A percentile compares a stretch with the other conserved stretches of the same genome.
Conservation (phyloP, 2,329 filamentous ascomycete species). For the Xylariaceae sp. region DNA sequence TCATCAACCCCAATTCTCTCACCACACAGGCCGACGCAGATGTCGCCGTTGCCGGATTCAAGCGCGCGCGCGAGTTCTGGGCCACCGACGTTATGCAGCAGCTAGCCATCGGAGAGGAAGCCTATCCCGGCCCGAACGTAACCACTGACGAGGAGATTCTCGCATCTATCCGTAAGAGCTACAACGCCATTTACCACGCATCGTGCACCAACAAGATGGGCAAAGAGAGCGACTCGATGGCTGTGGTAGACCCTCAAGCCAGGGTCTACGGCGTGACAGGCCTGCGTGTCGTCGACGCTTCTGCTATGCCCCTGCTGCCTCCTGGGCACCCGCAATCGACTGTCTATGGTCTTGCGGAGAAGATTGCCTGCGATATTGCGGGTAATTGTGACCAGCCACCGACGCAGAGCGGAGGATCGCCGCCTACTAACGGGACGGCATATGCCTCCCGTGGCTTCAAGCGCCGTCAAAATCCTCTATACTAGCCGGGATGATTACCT, state of each 20-base stretch:
- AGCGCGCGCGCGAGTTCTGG: constrained; percentile 61
- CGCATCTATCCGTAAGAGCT: constrained; percentile 17
- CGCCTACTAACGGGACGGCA: neutral
- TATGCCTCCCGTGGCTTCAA: constrained; percentile 1
- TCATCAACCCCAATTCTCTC: constrained; percentile 33
- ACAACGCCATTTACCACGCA: constrained; percentile 43
- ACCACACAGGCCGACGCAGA: constrained; percentile 52
- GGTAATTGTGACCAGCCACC: constrained; percentile 14
- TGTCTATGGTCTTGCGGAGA: constrained; percentile 22
- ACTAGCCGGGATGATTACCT: constrained; percentile 1
- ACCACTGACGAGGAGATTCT: constrained; percentile 58
- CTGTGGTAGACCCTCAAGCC: constrained; percentile 53
- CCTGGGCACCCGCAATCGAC: constrained; percentile 27
- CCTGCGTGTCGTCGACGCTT: constrained; percentile 56
- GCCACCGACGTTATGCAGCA: constrained; percentile 60
- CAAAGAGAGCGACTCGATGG: constrained; percentile 45
- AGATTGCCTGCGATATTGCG: constrained; percentile 18
- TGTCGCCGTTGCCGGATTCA: constrained; percentile 62
- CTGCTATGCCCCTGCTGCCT: constrained; percentile 25
- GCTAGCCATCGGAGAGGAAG: constrained; percentile 66
- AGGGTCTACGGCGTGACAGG: constrained; percentile 50
- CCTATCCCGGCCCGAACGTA: constrained; percentile 54
- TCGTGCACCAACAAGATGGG: constrained; percentile 55
- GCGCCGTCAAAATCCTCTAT: too few relatives aligned
- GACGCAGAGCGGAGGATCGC: neutral